A percentile compares a stretch with the other conserved stretches of the same genome.
Conservation (phyloP, 805 yeast species). For the Nakazawaea ishiwadae region DNA sequence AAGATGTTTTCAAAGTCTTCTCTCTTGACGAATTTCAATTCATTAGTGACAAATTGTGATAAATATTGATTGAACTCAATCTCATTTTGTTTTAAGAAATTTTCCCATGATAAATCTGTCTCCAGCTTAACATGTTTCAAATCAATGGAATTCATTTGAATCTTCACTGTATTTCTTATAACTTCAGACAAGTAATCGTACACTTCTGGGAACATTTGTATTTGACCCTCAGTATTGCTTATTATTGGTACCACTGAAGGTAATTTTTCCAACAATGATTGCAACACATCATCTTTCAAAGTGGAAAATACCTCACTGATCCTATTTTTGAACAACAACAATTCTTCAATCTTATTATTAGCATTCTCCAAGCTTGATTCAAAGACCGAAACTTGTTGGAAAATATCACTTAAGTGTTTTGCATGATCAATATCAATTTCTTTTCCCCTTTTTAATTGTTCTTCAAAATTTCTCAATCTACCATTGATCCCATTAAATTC, state of each 20-base stretch:
- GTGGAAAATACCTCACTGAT: not conserved
- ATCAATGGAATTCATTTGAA: slow-evolving; percentile 6
- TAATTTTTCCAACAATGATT: not conserved
- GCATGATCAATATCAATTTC: slow-evolving; percentile 7
- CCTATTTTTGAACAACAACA: not conserved
- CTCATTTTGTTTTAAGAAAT: slow-evolving; percentile 6
- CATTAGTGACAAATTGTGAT: slow-evolving; percentile 4
- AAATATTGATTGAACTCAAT: slow-evolving; percentile 9
- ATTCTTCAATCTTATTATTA: not conserved
- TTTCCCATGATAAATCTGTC: slow-evolving; percentile 9
- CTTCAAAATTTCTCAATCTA: slow-evolving; percentile 1
- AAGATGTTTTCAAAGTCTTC: slow-evolving; percentile 10
- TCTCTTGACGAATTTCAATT: slow-evolving; percentile 10
- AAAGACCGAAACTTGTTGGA: slow-evolving; percentile 1
- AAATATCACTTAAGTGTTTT: slow-evolving; percentile 6
- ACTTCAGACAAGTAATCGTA: slow-evolving; percentile 10
- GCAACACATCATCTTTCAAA: slow-evolving; percentile 6
- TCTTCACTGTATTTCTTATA: slow-evolving; percentile 3
- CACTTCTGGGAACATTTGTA: slow-evolving; percentile 10
- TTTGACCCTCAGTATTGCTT: not conserved
- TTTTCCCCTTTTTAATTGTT: not conserved
- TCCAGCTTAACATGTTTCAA: not conserved
- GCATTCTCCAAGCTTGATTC: slow-evolving; percentile 1
- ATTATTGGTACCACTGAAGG: slow-evolving; percentile 9
- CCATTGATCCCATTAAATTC: not conserved